Conservation (phyloP, 2,329 filamentous ascomycete genomes). For the Beauveria varroae region DNA sequence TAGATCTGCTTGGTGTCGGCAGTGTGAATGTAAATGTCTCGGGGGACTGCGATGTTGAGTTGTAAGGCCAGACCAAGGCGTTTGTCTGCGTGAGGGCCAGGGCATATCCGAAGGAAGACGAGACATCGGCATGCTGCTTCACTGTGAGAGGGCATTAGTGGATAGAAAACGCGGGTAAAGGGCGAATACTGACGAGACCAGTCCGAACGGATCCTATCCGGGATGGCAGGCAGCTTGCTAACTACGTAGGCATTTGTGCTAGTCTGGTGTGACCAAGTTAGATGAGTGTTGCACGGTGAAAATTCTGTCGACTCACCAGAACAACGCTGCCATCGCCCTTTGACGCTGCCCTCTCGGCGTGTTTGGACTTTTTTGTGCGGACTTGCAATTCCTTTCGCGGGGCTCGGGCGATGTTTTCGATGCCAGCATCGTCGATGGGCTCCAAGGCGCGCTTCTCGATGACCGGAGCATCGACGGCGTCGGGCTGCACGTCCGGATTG, state of each 20-base stretch:
- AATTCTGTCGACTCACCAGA: constrained; percentile 42
- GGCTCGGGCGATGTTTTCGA: constrained; percentile 33
- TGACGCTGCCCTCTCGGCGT: constrained; percentile 49
- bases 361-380: constrained; percentile 54
- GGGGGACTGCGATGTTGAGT: constrained; percentile 56
- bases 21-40: constrained; percentile 76
- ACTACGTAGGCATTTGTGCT: constrained; percentile 80
- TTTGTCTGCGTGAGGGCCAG: constrained; percentile 73
- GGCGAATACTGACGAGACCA: constrained; percentile 48
- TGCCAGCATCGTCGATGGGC: constrained; percentile 35
- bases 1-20: constrained; percentile 60
- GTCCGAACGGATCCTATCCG: constrained; percentile 64
- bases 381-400: constrained; percentile 49
- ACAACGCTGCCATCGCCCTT: constrained; percentile 63
- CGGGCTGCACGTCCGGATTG: constrained; percentile 42
- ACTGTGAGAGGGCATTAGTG: constrained; percentile 32
- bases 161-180: background rate
- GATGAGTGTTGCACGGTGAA: constrained; percentile 13
- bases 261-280: constrained; percentile 44
- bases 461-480: constrained; percentile 49
- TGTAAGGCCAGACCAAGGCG: constrained; percentile 88
- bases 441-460: constrained; percentile 40
- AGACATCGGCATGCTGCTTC: constrained; percentile 58
- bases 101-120: constrained; percentile 62
- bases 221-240: constrained; percentile 75